Percentiles rank a stretch among this genome's conserved stretches.
These are phyloP conservation scores for Apiospora hydei DNA, from an alignment of 2,329 filamentous ascomycete species.

Conservation along the genomic window DNA sequence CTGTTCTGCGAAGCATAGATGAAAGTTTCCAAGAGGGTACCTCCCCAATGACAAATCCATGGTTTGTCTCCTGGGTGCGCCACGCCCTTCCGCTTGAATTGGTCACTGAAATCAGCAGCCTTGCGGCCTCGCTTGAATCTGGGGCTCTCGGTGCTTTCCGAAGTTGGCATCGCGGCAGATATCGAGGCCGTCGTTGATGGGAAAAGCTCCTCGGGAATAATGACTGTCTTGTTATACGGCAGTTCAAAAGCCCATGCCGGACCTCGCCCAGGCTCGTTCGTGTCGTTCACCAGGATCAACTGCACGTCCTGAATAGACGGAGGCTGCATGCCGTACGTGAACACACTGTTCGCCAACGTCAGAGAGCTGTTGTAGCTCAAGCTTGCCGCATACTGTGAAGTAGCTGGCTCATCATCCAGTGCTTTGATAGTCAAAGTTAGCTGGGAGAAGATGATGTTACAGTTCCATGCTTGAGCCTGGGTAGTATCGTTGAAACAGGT, in stretches of 20 bases:
- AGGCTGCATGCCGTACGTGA: constrained; percentile 63
- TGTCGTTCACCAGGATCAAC: constrained; percentile 60
- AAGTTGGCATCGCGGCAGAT: constrained; percentile 22
- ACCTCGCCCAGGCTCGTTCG: constrained; percentile 54
- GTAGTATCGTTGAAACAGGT: constrained; percentile 64
- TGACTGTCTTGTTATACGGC: constrained; percentile 63
- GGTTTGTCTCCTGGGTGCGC: constrained; percentile 57
- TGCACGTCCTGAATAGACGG: constrained; percentile 50
- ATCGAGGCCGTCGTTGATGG: constrained; percentile 31
- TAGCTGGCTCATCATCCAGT: constrained; percentile 37
- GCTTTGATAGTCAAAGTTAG: constrained; percentile 52
- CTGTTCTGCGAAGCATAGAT: constrained; percentile 63
- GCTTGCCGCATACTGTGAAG: constrained; percentile 50
- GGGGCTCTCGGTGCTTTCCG: constrained; percentile 29
- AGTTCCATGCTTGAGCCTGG: constrained; percentile 69
- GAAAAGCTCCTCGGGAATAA: constrained; percentile 54
- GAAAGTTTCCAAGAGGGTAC: constrained; percentile 62
- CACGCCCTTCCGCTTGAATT: constrained; percentile 48
- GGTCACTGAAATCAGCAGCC: constrained; percentile 33
- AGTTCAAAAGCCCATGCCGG: constrained; percentile 63
- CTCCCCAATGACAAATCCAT: constrained; percentile 67
- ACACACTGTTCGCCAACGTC: constrained; percentile 46
- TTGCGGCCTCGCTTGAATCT: constrained; percentile 13
- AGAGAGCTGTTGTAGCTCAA: constrained; percentile 48
- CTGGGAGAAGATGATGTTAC: constrained; percentile 57